Evolutionary conservation across 768 basidiomycete species (phyloP), one percentile per base, ranked within the genome.

Genomic region (Leccinellum rugosiceps): DNA sequence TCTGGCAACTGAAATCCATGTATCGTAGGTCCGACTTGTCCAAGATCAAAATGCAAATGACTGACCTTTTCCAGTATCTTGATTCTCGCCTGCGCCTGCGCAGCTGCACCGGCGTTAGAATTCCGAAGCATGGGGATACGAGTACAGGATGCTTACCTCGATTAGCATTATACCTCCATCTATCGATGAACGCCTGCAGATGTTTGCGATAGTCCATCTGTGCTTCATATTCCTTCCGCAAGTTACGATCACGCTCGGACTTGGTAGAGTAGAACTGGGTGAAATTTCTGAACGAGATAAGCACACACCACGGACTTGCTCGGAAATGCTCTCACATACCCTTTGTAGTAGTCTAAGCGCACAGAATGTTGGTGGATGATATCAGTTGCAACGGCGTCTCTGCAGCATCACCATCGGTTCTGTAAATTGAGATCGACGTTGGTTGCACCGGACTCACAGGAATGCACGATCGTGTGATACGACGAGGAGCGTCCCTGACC

Each of bases 401-500:
- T 91, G 32, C 10, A 51, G 23, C 25, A 43, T 43, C n/a, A 30
- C 31, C 50, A 48, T 56, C 10, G 44, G 50, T 60, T 50, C 13
- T 13, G 15, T 6, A 30, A 38, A 41, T 38, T 5, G 19, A 41
- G 15, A 19, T 25, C 5, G 28, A 21, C 10, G 46, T 26, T 11
- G 6, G 14, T 49, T 25, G 19, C 26, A 14, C 21, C 8, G 34
- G 43, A 68, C 84, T 64, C 65, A 90, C 86, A 98, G 76, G 83
- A 98, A 98, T 34, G 94, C 92, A 67, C 97, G 88, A 73, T 99
- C 97, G 80, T 99, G 97, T 53, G 96, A 94, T 87, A 98, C 94
- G 14, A 97, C 94, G 38, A 98, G 85, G 15, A 98, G 76, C 0
- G 94, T 97, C 52, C 92, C 90, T 1, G 85, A 76, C 94, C 94